Percentiles rank a stretch among this genome's conserved stretches.
phyloP scores from a whole-genome alignment of 140 eudicot species.

The Senecio squalidus region DNA sequence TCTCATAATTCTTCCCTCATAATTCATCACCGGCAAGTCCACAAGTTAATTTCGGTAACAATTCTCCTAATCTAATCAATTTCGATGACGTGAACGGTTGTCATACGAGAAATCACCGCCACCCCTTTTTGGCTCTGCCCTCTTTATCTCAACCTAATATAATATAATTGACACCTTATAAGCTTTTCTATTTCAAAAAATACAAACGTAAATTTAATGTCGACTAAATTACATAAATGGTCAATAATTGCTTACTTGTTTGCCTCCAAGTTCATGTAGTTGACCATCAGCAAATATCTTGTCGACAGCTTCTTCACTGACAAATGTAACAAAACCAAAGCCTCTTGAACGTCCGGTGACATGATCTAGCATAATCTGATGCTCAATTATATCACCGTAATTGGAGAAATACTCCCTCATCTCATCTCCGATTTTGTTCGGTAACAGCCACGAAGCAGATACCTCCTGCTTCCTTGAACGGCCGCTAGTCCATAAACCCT shows the following conservation, averaged over 20 bases:
- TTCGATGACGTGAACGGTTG: conserved; percentile 43
- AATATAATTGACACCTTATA: conserved; percentile 17
- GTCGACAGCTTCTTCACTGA: conserved; percentile 74
- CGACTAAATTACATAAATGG: too few relatives aligned
- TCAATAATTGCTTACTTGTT: conserved; percentile 52
- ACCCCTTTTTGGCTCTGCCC: conserved; percentile 79
- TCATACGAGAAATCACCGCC: conserved; percentile 48
- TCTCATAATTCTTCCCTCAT: too few relatives aligned
- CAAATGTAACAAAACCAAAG: conserved; percentile 92
- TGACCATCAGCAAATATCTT: conserved; percentile 72
- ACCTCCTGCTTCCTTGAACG: too few relatives aligned
- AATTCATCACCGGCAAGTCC: too few relatives aligned
- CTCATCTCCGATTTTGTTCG: too few relatives aligned
- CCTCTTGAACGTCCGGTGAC: conserved; percentile 82
- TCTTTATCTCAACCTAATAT: conserved; percentile 85
- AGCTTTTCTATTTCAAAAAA: conserved; percentile 3
- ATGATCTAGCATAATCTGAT: conserved; percentile 92
- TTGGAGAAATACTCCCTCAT: conserved; percentile 75
- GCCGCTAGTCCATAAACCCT: too few relatives aligned
- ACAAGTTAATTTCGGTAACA: too few relatives aligned
- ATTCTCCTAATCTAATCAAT: too few relatives aligned
- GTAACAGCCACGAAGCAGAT: too few relatives aligned
- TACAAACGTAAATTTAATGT: not conserved
- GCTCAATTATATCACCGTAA: conserved; percentile 74
- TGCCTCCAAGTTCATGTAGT: conserved; percentile 88